Evolutionary conservation across 768 basidiomycete species (phyloP).

Genomic region (Pleurotus salmoneostramineus): DNA sequence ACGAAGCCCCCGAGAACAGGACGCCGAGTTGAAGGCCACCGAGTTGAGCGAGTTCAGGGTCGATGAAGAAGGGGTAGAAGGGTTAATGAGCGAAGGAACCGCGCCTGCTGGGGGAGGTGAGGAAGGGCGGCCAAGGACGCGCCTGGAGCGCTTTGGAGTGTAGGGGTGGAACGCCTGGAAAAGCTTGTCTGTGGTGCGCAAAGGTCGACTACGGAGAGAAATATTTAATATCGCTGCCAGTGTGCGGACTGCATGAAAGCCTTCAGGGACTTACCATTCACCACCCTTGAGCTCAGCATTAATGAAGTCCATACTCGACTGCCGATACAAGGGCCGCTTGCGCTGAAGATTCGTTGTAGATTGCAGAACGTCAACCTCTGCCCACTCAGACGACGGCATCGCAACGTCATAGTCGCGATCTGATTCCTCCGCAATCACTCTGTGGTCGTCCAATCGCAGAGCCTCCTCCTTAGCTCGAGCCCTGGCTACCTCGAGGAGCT

Average conservation of each 20-base stretch:
- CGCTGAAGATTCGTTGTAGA: conserved; percentile 35
- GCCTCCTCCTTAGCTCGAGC: conserved; percentile 53
- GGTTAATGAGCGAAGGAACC: conserved; percentile 40
- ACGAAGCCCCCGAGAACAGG: conserved; percentile 35
- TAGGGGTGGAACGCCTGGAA: conserved; percentile 59
- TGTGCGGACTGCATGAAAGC: conserved; percentile 10
- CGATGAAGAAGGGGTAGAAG: conserved; percentile 63
- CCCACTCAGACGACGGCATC: conserved; percentile 17
- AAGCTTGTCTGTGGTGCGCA: conserved; percentile 50
- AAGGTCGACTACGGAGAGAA: conserved; percentile 48
- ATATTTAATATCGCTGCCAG: conserved; percentile 9
- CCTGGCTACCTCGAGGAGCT: conserved; percentile 78
- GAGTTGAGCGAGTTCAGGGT: conserved; percentile 51
- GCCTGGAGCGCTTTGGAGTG: conserved; percentile 35
- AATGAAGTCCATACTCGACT: conserved; percentile 89
- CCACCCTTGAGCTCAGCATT: conserved; percentile 47
- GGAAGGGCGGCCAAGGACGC: conserved; percentile 23
- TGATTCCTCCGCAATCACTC: conserved; percentile 44
- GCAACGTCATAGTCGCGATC: conserved; percentile 16
- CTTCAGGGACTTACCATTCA: conserved; percentile 46
- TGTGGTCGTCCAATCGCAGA: conserved; percentile 27
- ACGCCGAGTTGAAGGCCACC: conserved; percentile 32
- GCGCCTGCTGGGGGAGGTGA: conserved; percentile 35
- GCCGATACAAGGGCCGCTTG: conserved; percentile 65
- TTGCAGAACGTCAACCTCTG: conserved; percentile 36